Conservation (phyloP, 176 grass and related monocot genomes). For the Phyllostachys edulis region DNA sequence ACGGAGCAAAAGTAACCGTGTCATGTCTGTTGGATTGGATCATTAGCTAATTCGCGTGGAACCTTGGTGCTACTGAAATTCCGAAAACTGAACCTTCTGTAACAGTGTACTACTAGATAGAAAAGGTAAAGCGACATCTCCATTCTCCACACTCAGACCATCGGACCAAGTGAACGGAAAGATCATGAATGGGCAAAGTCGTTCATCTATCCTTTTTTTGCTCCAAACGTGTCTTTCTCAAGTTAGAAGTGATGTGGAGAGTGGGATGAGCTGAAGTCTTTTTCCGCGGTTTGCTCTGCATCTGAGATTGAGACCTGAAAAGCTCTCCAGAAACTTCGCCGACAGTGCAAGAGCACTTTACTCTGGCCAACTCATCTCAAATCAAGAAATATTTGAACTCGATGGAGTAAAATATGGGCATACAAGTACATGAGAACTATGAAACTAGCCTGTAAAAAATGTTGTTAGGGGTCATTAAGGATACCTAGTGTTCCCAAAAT, state of each 20-base stretch:
- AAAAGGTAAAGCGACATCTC: not conserved
- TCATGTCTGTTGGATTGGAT: not conserved
- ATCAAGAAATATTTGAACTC: not conserved
- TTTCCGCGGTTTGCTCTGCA: not conserved
- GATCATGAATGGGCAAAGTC: not conserved
- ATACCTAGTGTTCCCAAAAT: not conserved
- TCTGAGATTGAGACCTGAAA: not conserved
- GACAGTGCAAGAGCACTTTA: not conserved
- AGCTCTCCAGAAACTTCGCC: conserved; percentile 4
- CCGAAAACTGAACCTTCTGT: not conserved
- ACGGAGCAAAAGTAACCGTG: not conserved
- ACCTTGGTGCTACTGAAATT: not conserved
- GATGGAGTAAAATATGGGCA: not conserved
- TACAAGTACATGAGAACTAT: not conserved
- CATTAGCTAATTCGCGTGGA: not conserved
- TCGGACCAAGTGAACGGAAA: not conserved
- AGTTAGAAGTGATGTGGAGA: not conserved
- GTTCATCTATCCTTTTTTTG: not conserved
- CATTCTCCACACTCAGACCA: not conserved
- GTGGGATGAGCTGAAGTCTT: not conserved
- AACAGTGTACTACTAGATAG: not conserved
- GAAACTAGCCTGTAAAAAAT: not conserved
- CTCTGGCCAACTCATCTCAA: not conserved
- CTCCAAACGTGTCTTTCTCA: not conserved
- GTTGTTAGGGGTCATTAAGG: not conserved